phyloP scores from a whole-genome alignment of 2,329 filamentous ascomycete genomes.

The Rhytidhysteron rufulum region DNA sequence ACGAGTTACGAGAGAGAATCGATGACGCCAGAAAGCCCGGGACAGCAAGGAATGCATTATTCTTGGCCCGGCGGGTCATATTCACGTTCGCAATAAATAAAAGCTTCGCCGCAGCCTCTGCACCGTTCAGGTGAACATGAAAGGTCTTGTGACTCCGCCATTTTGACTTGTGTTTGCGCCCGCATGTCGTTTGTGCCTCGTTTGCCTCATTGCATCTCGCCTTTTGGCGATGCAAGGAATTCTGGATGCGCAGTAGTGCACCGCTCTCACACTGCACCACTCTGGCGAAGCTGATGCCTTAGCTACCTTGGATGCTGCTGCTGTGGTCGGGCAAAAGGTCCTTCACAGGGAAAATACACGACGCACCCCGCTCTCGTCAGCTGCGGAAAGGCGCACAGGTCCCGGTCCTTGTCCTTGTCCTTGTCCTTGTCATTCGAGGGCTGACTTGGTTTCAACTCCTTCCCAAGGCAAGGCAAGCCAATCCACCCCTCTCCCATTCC shows the following conservation, averaged over 20 bases:
- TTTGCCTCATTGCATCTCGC: conserved; percentile 9
- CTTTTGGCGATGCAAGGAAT: conserved; percentile 15
- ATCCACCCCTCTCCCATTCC: no score
- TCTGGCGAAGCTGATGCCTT: not conserved
- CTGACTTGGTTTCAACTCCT: no score
- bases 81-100: no score
- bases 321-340: conserved; percentile 14
- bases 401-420: conserved; percentile 5
- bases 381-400: conserved; percentile 9
- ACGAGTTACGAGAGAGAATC: no score
- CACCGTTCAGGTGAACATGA: conserved; percentile 1
- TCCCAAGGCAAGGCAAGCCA: conserved; percentile 8
- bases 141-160: conserved; percentile 12
- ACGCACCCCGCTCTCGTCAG: conserved; percentile 17
- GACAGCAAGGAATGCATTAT: not conserved
- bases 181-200: conserved; percentile 12
- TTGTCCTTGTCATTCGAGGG: not conserved
- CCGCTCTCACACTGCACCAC: not conserved
- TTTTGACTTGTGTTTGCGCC: conserved; percentile 2
- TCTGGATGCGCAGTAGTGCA: conserved; percentile 21
- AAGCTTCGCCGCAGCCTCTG: conserved; percentile 3
- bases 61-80: no score
- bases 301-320: not conserved
- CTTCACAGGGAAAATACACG: conserved; percentile 8
- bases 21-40: not conserved